Evolutionary conservation across 306 rosid genomes (phyloP).

Genomic region (Vicia villosa): DNA sequence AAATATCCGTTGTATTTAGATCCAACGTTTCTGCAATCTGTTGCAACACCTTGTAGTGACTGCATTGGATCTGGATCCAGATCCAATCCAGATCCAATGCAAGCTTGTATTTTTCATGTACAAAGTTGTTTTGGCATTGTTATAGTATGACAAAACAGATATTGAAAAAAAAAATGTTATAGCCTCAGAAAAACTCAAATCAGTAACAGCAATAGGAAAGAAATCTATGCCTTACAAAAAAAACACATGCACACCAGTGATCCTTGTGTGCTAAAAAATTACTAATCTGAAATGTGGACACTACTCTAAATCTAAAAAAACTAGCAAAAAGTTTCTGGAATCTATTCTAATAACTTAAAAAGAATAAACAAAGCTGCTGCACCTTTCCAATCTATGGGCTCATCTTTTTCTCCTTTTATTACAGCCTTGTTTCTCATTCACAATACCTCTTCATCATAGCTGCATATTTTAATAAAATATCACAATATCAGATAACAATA

Average conservation of each 20-base stretch:
- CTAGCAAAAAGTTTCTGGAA: background rate
- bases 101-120: too few relatives aligned
- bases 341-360: conserved; percentile 38
- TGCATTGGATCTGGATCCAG: too few relatives aligned
- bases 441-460: conserved; percentile 33
- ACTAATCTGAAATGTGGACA: background rate
- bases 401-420: conserved; percentile 36
- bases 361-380: conserved; percentile 51
- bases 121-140: too few relatives aligned
- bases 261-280: background rate
- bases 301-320: background rate
- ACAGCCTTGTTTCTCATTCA: conserved; percentile 35
- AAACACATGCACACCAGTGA: background rate
- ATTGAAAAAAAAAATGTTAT: background rate
- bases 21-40: background rate
- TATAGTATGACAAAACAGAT: too few relatives aligned
- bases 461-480: conserved; percentile 40
- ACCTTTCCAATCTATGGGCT: conserved; percentile 49
- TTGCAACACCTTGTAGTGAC: background rate
- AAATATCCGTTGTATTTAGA: background rate
- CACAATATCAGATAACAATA: conserved; percentile 2
- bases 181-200: background rate
- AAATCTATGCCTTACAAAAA: background rate
- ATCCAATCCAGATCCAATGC: too few relatives aligned
- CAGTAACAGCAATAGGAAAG: background rate